Evolutionary conservation across 441 rosid genomes (phyloP), one percentile per base, ranked within the genome.

Genomic region (Pelargonium australe): DNA sequence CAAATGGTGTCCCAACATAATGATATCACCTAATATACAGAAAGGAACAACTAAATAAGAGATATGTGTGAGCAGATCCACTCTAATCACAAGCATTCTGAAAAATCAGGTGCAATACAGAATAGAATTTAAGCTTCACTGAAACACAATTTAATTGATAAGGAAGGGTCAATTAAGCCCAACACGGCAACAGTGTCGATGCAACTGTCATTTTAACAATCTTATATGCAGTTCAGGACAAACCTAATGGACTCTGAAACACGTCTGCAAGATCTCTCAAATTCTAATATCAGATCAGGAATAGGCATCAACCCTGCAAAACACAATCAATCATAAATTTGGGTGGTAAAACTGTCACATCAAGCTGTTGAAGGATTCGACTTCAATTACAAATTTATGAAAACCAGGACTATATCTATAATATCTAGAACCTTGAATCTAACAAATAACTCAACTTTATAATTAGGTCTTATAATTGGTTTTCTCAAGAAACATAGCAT

Each of bases 231-330:
- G 41, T 70, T 69, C 61, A 60, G 71, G 60, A 80, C 79, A 6
- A n/a, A 90, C 99, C 98, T 87, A 63, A 95, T 89, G 34, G 90
- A 86, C 80, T 89, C 96, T 41, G 97, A 92, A 77, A 87, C 89
- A 69, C 85, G 68, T 67, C 99, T 84, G 80, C 99, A 95, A 28
- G 86, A 77, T 66, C 75, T 84, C 83, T 95, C 99, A 83, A 95
- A 89, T 80, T 83, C 79, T 73, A 87, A 74, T 81, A 95, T 92
- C 69, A 95, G 86, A 81, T 86, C 93, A 66, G 95, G 89, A 79
- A 92, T 85, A 61, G 93, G 76, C 84, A 95, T 95, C 80, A 95
- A 67, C 72, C 96, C 98, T 95, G 90, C 73, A 79, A 43, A 81
- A 71, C 64, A 68, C 63, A 66, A 49, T 64, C 23, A 8, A 63